Conservation (phyloP, 352 stramenopile genomes). For the Achlya hypogyna region DNA sequence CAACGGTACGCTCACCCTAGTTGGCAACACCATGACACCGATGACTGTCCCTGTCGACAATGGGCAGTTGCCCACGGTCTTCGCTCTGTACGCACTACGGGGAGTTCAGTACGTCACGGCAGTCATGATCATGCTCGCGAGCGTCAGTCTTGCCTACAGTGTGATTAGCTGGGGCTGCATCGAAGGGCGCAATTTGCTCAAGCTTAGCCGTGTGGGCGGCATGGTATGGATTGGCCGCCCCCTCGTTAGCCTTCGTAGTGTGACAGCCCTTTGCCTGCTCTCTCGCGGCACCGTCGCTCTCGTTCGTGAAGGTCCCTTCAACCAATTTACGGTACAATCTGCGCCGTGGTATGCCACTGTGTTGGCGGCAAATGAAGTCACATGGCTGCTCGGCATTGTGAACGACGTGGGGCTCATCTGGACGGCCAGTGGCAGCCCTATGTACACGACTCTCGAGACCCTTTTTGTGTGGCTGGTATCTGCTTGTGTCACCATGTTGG, state of each 20-base stretch:
- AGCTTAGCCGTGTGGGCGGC: neutral
- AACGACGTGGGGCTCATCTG: neutral
- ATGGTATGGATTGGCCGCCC: constrained; percentile 3
- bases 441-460: neutral
- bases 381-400: neutral
- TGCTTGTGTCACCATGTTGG: neutral
- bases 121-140: neutral
- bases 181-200: neutral
- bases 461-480: neutral
- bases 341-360: neutral
- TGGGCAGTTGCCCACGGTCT: neutral
- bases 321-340: neutral
- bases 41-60: neutral
- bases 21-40: neutral
- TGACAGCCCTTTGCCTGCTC: neutral
- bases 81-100: neutral
- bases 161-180: neutral
- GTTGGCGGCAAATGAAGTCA: neutral
- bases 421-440: neutral
- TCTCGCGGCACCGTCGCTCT: neutral
- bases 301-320: neutral
- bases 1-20: neutral
- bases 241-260: neutral
- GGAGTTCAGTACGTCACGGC: neutral
- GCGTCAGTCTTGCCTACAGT: neutral